phyloP scores from a whole-genome alignment of 2,329 filamentous ascomycete species.

The Fusarium virguliforme region DNA sequence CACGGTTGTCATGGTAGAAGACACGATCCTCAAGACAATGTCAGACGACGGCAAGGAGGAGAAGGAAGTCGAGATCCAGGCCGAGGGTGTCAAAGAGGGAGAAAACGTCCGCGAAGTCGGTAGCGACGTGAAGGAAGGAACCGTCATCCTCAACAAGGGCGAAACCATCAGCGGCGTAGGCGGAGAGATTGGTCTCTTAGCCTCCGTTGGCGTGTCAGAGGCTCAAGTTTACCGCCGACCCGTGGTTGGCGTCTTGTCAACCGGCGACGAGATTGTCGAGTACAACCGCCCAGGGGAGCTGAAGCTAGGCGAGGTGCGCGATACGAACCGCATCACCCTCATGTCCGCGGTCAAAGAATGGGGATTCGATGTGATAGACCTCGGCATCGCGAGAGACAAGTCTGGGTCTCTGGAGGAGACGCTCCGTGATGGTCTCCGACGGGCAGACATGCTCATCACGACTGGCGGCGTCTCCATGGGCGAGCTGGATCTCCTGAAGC shows the following conservation, averaged over 20 bases:
- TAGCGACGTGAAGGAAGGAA: constrained; percentile 83
- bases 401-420: constrained; percentile 81
- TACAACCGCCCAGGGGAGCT: constrained; percentile 76
- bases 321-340: constrained; percentile 92
- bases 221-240: constrained; percentile 84
- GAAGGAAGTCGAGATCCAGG: constrained; percentile 88
- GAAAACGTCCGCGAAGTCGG: constrained; percentile 95
- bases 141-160: constrained; percentile 81
- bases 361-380: constrained; percentile 85
- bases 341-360: constrained; percentile 82
- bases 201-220: constrained; percentile 82
- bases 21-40: constrained; percentile 82
- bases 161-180: constrained; percentile 89
- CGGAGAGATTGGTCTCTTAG: constrained; percentile 91
- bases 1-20: constrained; percentile 93
- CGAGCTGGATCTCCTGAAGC: constrained; percentile 95
- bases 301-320: constrained; percentile 86
- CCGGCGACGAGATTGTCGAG: constrained; percentile 92
- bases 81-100: constrained; percentile 79
- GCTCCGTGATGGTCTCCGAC: constrained; percentile 81
- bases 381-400: constrained; percentile 87
- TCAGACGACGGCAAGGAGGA: constrained; percentile 89
- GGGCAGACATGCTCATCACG: constrained; percentile 88
- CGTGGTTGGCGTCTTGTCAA: constrained; percentile 88
- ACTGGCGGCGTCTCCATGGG: constrained; percentile 98